Evolutionary conservation across 2,329 filamentous ascomycete genomes (phyloP), one percentile per base, ranked within the genome.

Genomic region (Aspergillus viridinutans): DNA sequence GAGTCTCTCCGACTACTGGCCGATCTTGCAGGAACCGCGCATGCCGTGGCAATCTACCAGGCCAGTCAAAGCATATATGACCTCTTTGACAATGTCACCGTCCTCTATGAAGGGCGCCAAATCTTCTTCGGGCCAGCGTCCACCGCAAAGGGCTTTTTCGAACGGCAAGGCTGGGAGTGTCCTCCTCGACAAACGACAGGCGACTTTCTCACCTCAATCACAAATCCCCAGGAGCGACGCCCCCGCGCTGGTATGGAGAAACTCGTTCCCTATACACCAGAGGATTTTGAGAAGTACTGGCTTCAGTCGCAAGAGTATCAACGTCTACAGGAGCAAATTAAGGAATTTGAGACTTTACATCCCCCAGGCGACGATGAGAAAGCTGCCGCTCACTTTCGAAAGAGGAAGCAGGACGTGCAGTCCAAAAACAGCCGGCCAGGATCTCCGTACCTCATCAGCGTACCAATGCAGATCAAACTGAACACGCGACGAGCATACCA

Each of bases 401-500:
- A 70, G 49, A 69, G 72, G 9, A 69, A 77, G 43, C 65, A 63
- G 49, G 62, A 69, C 32, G 65, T 71, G 17, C 74, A 78, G 56
- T 69, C 76, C 17, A 73, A 74, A 48, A 60, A 68, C 38, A 73
- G 73, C 50, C 86, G 90, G 1, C 71, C 80, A 47, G 83, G 84
- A 71, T 94, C 90, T 0, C 90, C 92, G 0, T 96, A 88, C 72
- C 94, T 90, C 1, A 79, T 96, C 29, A 54, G 92, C 87, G 0
- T 92, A 85, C 67, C 55, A 51, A 29, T 87, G 75, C 92, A 97
- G 72, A 76, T 96, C 61, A 73, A 82, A 59, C 83, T 96, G 10
- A 96, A 91, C 69, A 79, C 94, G 21, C 87, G 85, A 79, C 87
- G 92, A 66, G 91, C 90, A 8, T 94, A 87, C 76, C 84, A 85